Percentiles rank a stretch among this genome's conserved stretches.
Conservation (phyloP, 768 basidiomycete genomes). For the Glaciozyma martinii region DNA sequence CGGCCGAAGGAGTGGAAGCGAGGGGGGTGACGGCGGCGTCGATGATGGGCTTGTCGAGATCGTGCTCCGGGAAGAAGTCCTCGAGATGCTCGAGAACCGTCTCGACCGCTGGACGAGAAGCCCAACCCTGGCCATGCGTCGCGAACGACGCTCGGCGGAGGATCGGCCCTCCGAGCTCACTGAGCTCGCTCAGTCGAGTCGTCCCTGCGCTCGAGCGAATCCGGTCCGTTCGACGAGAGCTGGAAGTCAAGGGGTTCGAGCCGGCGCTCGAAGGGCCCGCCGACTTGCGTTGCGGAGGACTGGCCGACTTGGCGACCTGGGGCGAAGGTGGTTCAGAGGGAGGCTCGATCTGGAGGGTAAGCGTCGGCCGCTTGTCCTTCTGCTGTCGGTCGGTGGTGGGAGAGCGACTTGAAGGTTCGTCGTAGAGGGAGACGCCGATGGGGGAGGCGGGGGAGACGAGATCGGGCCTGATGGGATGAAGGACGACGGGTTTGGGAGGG, state of each 20-base stretch:
- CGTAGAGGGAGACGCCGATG: neutral
- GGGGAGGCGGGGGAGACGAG: neutral
- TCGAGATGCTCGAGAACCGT: slow-evolving; percentile 87
- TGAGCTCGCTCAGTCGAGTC: slow-evolving; percentile 15
- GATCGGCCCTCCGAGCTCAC: neutral
- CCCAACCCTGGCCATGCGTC: slow-evolving; percentile 31
- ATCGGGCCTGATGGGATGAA: neutral
- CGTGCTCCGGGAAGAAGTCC: slow-evolving; percentile 90
- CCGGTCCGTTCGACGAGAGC: neutral
- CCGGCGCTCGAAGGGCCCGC: too few species aligned
- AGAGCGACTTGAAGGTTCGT: neutral
- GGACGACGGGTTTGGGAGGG: neutral
- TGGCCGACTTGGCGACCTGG: neutral
- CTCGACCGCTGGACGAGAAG: slow-evolving; percentile 45
- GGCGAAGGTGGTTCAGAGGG: neutral
- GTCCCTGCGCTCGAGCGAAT: neutral
- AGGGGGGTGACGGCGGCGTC: slow-evolving; percentile 43
- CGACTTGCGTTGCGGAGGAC: neutral
- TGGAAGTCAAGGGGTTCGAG: neutral
- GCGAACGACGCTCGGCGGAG: slow-evolving; percentile 14
- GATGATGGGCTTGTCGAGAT: slow-evolving; percentile 90
- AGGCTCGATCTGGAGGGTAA: neutral
- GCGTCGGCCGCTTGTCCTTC: neutral
- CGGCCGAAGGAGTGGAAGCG: slow-evolving; percentile 42
- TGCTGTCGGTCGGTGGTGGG: neutral